A percentile compares a stretch with the other conserved stretches of the same genome.
These are phyloP conservation scores for Pseudogymnoascus sp. DNA, from an alignment of 2,329 filamentous ascomycete genomes.

Conservation along the genomic window DNA sequence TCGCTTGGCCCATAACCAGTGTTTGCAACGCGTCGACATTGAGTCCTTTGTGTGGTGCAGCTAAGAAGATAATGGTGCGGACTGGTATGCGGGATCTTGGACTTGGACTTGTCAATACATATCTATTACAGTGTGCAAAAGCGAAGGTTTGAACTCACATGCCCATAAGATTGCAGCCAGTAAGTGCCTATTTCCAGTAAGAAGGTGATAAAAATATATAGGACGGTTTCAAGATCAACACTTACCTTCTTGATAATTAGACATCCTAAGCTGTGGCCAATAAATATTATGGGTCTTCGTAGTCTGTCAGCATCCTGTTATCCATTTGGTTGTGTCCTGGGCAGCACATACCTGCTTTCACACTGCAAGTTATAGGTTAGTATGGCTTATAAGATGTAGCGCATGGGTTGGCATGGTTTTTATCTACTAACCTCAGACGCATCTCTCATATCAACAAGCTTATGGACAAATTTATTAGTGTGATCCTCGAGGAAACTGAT, in stretches of 20 bases:
- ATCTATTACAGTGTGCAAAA: neutral
- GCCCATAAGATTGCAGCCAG: neutral
- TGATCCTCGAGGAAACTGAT: neutral
- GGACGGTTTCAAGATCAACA: neutral
- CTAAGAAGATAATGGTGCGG: constrained; percentile 21
- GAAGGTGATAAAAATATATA: neutral
- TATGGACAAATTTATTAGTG: neutral
- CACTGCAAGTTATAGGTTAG: neutral
- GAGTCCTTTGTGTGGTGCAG: constrained; percentile 22
- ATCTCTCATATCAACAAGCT: constrained; percentile 6
- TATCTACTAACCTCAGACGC: neutral
- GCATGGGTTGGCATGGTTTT: neutral
- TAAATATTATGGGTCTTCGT: neutral
- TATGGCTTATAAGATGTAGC: neutral
- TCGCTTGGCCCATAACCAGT: constrained; percentile 18
- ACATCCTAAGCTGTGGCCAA: neutral
- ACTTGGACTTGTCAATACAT: neutral
- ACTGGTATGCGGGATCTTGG: constrained; percentile 10
- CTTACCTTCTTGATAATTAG: neutral
- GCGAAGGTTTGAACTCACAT: neutral
- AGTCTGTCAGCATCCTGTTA: neutral
- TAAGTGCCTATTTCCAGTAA: neutral
- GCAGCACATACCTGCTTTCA: neutral
- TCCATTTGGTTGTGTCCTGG: neutral
- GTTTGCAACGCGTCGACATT: constrained; percentile 18